Evolutionary conservation across 2,329 filamentous ascomycete species (phyloP), one percentile per base, ranked within the genome.

Genomic region (Chaetomiaceae sp.): DNA sequence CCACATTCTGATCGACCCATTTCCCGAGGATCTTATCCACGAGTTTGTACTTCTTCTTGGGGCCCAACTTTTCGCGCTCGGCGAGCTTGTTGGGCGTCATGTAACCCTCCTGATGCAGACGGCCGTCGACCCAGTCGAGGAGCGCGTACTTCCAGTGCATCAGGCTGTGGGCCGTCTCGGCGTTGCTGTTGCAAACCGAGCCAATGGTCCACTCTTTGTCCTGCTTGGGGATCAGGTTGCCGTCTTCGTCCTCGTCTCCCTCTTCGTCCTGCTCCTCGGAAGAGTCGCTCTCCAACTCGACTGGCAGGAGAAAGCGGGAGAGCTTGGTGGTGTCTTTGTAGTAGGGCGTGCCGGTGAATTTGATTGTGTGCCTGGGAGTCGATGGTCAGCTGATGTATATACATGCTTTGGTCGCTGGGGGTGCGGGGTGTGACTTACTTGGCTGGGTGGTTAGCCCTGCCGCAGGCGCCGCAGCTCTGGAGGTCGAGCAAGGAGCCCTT

Each of bases 101-200:
- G 56, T 85, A 76, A 0, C 81, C 82, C 52, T 83, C 73, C 1
- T 66, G 66, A 20, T 74, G 67, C 0, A 93, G 77, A 47, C 78
- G 80, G 23, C 77, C 74, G 20, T 85, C 73, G 0, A 91, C 83
- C 77, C 79, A 87, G 56, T 84, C 76, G 62, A 87, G 84, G n/a
- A 92, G 78, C 40, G 83, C 79, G 53, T 79, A 80, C 50, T 85
- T 84, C 88, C 88, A 91, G 67, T 93, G 88, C 4, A 82, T 76
- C 3, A 92, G 74, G 1, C 76, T 77, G 62, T 92, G 87, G 0
- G 86, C 84, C 34, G 83, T 83, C 56, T 82, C 74, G 0, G 87
- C 86, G 42, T 77, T 73, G 54, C 70, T 70, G 58, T 67, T 65
- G 63, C 72, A 75, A 12, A 68, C 64, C 12, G 56, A 58, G 27